These are phyloP conservation scores for Fraxinus nigra DNA, from an alignment of 305 asterid genomes.

Conservation along the genomic window DNA sequence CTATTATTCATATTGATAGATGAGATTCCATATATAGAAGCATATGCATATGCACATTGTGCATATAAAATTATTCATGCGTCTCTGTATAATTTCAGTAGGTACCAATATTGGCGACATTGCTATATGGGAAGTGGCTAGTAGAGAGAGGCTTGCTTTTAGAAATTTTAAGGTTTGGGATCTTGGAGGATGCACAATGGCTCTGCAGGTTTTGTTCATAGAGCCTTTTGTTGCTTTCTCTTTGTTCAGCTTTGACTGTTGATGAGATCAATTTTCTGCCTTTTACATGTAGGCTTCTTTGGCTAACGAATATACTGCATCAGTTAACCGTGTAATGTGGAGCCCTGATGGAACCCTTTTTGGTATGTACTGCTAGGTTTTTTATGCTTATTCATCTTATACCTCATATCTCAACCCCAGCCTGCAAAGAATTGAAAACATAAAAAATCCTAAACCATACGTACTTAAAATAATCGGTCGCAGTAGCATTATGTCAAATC, in stretches of 20 bases:
- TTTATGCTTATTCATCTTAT: not conserved
- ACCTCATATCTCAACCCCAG: not conserved
- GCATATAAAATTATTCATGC: not conserved
- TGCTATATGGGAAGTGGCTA: conserved; percentile 60
- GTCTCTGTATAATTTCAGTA: conserved; percentile 38
- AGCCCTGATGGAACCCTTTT: conserved; percentile 60
- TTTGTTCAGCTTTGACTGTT: conserved; percentile 3
- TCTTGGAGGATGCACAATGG: conserved; percentile 40
- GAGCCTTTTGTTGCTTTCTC: conserved; percentile 11
- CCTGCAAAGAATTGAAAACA: not conserved
- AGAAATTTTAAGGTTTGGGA: conserved; percentile 65
- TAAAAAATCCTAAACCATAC: not conserved
- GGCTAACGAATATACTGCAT: conserved; percentile 57
- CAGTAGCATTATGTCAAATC: not conserved
- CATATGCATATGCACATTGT: not conserved
- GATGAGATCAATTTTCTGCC: conserved; percentile 3
- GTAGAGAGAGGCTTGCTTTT: conserved; percentile 39
- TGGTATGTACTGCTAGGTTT: conserved; percentile 35
- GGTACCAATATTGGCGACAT: conserved; percentile 65
- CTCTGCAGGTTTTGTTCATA: conserved; percentile 48
- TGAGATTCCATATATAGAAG: not conserved
- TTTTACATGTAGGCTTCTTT: conserved; percentile 49
- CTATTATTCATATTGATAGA: not conserved
- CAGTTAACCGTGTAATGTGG: conserved; percentile 71
- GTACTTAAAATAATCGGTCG: not conserved